phyloP scores from a whole-genome alignment of 2,329 filamentous ascomycete species.

The Didymellaceae sp. region DNA sequence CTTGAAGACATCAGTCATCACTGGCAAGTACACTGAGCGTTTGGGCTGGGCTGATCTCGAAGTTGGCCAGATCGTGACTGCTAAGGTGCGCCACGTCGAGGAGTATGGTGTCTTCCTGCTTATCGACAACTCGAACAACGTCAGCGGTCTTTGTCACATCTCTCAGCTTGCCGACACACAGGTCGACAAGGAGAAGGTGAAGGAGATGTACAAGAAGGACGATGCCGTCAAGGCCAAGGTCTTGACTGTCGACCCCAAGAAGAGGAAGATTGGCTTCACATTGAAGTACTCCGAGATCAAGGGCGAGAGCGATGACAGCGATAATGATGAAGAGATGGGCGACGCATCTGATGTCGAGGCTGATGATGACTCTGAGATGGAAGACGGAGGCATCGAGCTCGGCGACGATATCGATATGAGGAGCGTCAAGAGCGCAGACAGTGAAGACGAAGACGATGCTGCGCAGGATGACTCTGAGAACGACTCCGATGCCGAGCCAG shows the following conservation, averaged over 20 bases:
- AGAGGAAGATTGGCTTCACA: slow-evolving; percentile 84
- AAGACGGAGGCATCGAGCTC: slow-evolving; percentile 48
- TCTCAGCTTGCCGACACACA: slow-evolving; percentile 87
- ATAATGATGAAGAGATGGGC: slow-evolving; percentile 48
- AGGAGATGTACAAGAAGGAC: slow-evolving; percentile 85
- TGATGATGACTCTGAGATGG: slow-evolving; percentile 50
- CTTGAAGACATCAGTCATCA: slow-evolving; percentile 83
- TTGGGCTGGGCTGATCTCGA: slow-evolving; percentile 79
- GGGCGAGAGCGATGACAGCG: slow-evolving; percentile 55
- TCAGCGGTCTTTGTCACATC: slow-evolving; percentile 91
- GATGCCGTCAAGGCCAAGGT: slow-evolving; percentile 94
- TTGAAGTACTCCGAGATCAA: slow-evolving; percentile 92
- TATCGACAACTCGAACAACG: slow-evolving; percentile 82
- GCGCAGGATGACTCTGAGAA: slow-evolving; percentile 45
- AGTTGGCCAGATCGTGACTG: slow-evolving; percentile 81
- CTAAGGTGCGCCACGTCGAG: slow-evolving; percentile 90
- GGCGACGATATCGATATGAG: slow-evolving; percentile 54
- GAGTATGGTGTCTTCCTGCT: slow-evolving; percentile 95
- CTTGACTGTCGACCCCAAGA: slow-evolving; percentile 75
- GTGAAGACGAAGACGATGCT: slow-evolving; percentile 47
- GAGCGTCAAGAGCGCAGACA: slow-evolving; percentile 49
- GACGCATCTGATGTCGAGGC: slow-evolving; percentile 42
- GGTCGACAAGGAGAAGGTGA: slow-evolving; percentile 86
- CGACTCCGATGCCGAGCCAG: slow-evolving; percentile 31
- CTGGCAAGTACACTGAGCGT: slow-evolving; percentile 77